These are phyloP conservation scores for Blastocladiella britannica DNA, from an alignment of 192 early-diverging fungal genomes.

Conservation along the genomic window DNA sequence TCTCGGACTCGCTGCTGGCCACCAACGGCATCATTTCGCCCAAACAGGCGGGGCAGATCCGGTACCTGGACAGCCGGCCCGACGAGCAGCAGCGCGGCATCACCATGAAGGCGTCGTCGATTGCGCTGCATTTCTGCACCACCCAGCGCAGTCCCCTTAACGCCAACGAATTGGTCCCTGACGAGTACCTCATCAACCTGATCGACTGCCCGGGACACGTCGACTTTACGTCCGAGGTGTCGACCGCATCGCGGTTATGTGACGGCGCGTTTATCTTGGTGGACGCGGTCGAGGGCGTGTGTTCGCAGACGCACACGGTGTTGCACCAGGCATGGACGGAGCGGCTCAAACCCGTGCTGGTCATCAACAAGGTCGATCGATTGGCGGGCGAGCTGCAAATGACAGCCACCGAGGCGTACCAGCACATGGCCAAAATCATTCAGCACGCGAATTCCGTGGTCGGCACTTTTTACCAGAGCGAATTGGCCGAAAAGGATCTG, in stretches of 20 bases:
- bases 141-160: no score
- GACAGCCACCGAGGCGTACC: conserved; percentile 75
- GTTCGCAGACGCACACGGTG: conserved; percentile 96
- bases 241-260: conserved; percentile 88
- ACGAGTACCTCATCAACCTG: conserved; percentile 81
- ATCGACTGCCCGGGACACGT: conserved; percentile 98
- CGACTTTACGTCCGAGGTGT: conserved; percentile 96
- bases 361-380: conserved; percentile 96
- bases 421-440: conserved; percentile 78
- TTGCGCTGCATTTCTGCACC: conserved; percentile 79
- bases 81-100: conserved; percentile 98
- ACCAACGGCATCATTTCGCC: conserved; percentile 94
- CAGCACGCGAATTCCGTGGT: conserved; percentile 94
- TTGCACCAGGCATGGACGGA: conserved; percentile 86
- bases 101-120: conserved; percentile 93
- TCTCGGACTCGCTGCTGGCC: conserved; percentile 84
- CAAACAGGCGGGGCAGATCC: conserved; percentile 85
- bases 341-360: conserved; percentile 73
- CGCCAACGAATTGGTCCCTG: conserved; percentile 11
- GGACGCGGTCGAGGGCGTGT: conserved; percentile 95
- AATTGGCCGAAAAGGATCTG: conserved; percentile 35
- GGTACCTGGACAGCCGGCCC: conserved; percentile 85
- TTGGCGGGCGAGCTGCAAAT: conserved; percentile 83
- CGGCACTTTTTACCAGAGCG: conserved; percentile 82
- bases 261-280: conserved; percentile 90